A percentile compares a stretch with the other conserved stretches of the same genome.
phyloP scores from a whole-genome alignment of 805 yeast genomes.

The Candida alai region DNA sequence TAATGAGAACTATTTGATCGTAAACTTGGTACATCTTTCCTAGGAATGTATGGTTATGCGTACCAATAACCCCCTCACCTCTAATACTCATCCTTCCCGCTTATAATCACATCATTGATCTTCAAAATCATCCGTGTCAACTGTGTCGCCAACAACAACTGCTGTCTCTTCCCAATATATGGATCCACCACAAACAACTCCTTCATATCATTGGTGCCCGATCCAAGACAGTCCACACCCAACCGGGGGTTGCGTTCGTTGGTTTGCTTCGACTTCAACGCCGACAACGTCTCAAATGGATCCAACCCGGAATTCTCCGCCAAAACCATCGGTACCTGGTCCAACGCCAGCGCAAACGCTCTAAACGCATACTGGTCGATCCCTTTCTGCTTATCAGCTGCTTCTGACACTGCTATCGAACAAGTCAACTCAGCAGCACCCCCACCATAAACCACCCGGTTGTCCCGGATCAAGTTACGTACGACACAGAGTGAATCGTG shows the following conservation, averaged over 20 bases:
- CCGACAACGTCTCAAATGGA: slow-evolving; percentile 86
- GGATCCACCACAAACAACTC: slow-evolving; percentile 95
- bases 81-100: slow-evolving; percentile 73
- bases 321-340: slow-evolving; percentile 86
- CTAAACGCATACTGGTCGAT: slow-evolving; percentile 98
- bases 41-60: no score
- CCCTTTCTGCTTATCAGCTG: slow-evolving; percentile 90
- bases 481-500: slow-evolving; percentile 98
- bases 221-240: slow-evolving; percentile 94
- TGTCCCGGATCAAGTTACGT: slow-evolving; percentile 87
- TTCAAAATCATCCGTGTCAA: slow-evolving; percentile 96
- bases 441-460: slow-evolving; percentile 97
- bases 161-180: slow-evolving; percentile 95
- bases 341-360: slow-evolving; percentile 88
- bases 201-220: slow-evolving; percentile 87
- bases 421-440: slow-evolving; percentile 97
- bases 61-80: no score
- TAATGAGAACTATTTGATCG: no score
- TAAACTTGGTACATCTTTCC: no score
- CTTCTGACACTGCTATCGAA: slow-evolving; percentile 85
- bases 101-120: slow-evolving; percentile 92
- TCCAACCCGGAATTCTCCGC: slow-evolving; percentile 97
- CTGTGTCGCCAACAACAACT: slow-evolving; percentile 91
- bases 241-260: slow-evolving; percentile 63
- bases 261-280: slow-evolving; percentile 80